These are phyloP conservation scores for Fusarium camptoceras DNA, from an alignment of 2,329 filamentous ascomycete species.

Conservation along the genomic window DNA sequence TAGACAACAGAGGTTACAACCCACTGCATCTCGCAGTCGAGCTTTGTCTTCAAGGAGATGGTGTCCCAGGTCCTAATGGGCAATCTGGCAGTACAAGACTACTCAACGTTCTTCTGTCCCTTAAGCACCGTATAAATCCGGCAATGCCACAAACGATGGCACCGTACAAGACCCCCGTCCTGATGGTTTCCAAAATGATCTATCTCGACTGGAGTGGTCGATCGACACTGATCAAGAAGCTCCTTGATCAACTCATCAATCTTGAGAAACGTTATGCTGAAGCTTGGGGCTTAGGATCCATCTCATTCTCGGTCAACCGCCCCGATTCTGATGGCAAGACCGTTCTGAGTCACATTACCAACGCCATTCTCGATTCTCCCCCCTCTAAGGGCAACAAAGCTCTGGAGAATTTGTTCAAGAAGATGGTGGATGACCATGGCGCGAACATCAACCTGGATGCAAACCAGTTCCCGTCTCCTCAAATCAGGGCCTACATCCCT, in stretches of 20 bases:
- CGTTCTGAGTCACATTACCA: background rate
- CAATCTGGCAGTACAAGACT: background rate
- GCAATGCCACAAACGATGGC: conserved; percentile 10
- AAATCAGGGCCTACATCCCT: background rate
- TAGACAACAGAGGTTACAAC: conserved; percentile 5
- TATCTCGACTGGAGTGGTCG: conserved; percentile 8
- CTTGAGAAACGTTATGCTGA: background rate
- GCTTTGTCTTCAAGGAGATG: background rate
- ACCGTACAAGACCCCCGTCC: background rate
- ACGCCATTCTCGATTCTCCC: background rate
- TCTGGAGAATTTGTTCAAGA: background rate
- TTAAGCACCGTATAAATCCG: background rate
- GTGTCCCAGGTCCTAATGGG: background rate
- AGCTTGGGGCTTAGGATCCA: background rate
- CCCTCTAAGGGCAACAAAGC: background rate
- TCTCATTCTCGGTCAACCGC: background rate
- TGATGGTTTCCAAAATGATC: background rate
- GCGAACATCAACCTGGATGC: conserved; percentile 14
- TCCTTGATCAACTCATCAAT: background rate
- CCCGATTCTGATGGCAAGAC: background rate
- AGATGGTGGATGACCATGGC: background rate
- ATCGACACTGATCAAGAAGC: background rate
- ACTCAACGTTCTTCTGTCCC: background rate
- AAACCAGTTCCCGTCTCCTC: background rate
- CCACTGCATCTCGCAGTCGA: conserved; percentile 6